phyloP scores from a whole-genome alignment of 2,329 filamentous ascomycete genomes.

The Cyphellophora attinorum region DNA sequence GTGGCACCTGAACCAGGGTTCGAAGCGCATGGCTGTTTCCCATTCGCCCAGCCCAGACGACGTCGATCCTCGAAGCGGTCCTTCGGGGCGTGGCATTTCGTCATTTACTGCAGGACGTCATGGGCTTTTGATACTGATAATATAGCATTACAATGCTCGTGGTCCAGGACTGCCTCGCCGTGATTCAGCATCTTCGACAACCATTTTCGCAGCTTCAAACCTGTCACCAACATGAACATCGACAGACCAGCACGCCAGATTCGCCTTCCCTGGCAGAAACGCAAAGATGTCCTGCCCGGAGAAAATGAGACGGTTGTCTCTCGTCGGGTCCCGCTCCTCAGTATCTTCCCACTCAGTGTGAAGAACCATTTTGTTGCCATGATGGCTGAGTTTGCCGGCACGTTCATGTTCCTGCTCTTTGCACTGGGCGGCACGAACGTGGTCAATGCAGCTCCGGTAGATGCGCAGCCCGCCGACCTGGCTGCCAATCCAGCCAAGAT shows the following conservation, averaged over 20 bases:
- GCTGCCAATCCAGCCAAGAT: constrained; percentile 15
- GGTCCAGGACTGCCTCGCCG: too few species aligned
- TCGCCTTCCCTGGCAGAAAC: constrained; percentile 10
- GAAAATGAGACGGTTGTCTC: constrained; percentile 12
- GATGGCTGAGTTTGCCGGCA: constrained; percentile 43
- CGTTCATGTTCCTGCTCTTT: constrained; percentile 40
- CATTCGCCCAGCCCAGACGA: too few species aligned
- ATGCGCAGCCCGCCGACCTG: constrained; percentile 4
- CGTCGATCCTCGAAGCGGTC: too few species aligned
- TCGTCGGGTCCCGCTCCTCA: constrained; percentile 9
- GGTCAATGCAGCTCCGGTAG: constrained; percentile 24
- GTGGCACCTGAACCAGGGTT: too few species aligned
- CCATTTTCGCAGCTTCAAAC: too few species aligned
- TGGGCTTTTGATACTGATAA: too few species aligned
- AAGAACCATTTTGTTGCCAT: constrained; percentile 39
- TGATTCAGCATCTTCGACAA: too few species aligned
- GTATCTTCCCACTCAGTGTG: constrained; percentile 13
- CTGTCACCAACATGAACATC: constrained; percentile 7
- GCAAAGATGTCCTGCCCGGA: constrained; percentile 7
- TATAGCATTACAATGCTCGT: too few species aligned
- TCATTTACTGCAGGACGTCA: too few species aligned
- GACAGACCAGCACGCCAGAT: constrained; percentile 8
- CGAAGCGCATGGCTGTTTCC: too few species aligned
- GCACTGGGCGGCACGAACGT: constrained; percentile 38
- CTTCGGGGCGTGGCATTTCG: too few species aligned